phyloP scores from a whole-genome alignment of 2,329 filamentous ascomycete genomes.

The Fusarium euwallaceae region DNA sequence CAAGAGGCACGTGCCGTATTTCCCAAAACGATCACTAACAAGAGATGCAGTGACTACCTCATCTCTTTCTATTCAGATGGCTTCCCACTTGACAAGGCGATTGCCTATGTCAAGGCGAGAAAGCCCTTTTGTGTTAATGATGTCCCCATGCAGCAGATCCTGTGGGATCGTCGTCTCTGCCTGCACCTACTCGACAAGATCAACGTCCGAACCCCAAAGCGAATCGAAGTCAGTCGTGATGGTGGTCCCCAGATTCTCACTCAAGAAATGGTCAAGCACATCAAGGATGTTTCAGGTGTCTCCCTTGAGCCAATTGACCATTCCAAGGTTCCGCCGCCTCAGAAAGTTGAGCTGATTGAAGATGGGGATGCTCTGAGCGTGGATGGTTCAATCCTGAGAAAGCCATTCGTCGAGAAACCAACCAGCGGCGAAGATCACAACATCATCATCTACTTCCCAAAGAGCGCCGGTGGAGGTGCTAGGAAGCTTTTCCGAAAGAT shows the following conservation, averaged over 20 bases:
- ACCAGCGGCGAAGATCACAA: constrained; percentile 99
- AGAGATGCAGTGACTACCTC: constrained; percentile 78
- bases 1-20: constrained; percentile 46
- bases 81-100: constrained; percentile 96
- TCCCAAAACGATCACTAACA: constrained; percentile 40
- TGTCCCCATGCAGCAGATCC: constrained; percentile 94
- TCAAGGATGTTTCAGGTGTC: constrained; percentile 85
- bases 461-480: constrained; percentile 87
- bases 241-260: constrained; percentile 86
- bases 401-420: constrained; percentile 98
- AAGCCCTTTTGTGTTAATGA: constrained; percentile 99
- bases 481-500: constrained; percentile 95
- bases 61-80: constrained; percentile 99
- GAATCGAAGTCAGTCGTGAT: constrained; percentile 92
- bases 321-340: constrained; percentile 72
- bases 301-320: constrained; percentile 77
- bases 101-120: constrained; percentile 91
- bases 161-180: constrained; percentile 95
- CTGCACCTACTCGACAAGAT: constrained; percentile 90
- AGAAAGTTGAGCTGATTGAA: constrained; percentile 86
- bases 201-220: constrained; percentile 87
- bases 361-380: constrained; percentile 90
- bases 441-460: constrained; percentile 97
- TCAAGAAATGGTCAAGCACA: constrained; percentile 81
- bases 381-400: constrained; percentile 83